Evolutionary conservation across 2,329 filamentous ascomycete genomes (phyloP), one percentile per base, ranked within the genome.

Genomic region (Paramyrothecium sp.): DNA sequence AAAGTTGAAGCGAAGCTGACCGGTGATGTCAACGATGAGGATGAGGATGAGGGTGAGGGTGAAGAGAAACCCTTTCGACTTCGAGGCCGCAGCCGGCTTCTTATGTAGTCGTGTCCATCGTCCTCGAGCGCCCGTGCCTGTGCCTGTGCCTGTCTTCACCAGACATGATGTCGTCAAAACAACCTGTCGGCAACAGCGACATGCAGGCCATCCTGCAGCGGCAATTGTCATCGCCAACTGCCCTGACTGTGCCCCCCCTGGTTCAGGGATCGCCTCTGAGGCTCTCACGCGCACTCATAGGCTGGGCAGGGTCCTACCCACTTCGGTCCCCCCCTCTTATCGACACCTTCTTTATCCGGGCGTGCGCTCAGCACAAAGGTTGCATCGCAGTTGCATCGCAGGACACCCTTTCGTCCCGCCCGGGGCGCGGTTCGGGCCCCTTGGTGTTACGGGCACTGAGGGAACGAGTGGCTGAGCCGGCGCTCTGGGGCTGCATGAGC

Each of bases 41-140:
- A 51, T 21, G 34, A 56, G 44, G 54, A 52, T 26, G 58, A 54
- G 48, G 60, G 49, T 55, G 58, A 60, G 33, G 58, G 54, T 48
- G 60, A 55, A 21, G 56, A 56, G 49, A 58, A 53, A 44, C 52
- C 51, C 12, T n/a, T 54, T 54, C 22, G 59, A 54, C 26, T 19
- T 44, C 13, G 38, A 17, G 38, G n/a, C 13, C 13, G 38, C 38
- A 44, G 13, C 13, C 38, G n/a, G 38, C 38, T 44, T 19, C n/a
- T 44, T 44, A 44, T 44, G 38, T 44, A 44, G 13, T 44, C n/a
- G 38, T 17, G 5, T 3, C 38, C 38, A 44, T 44, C 38, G 13
- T 19, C 13, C 13, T 44, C 38, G 13, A 44, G 38, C n/a, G n/a
- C 13, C 13, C 38, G 13, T 44, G 38, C 13, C 13, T 44, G 38